Base-by-base conservation (phyloP, 164 flowering plant genomes). In the Tetracentron sinense region DNA sequence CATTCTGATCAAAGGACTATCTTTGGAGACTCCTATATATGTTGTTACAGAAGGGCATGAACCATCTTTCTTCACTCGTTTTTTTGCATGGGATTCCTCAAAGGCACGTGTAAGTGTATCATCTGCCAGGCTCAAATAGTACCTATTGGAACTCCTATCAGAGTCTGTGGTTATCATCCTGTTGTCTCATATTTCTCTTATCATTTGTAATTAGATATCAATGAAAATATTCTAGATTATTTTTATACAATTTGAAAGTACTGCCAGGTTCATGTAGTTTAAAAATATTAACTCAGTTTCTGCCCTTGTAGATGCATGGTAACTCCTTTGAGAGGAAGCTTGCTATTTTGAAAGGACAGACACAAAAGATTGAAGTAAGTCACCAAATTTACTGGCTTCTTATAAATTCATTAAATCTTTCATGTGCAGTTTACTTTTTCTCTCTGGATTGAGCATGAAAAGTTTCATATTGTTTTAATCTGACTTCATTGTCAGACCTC, bases 251-350 rank as follows among this genome's bases (percentile, higher is more conserved):
- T 12, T 20, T 53, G 5, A 6, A 53, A 23, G 21, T 8, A 25
- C 5, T 23, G 46, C 33, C 8, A 11, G 54, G 21, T 64, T 14
- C 44, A 30, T 22, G 4, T 14, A 46, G 17, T 47, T 28, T 29
- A 48, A 12, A 46, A 54, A 21, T 63, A 48, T 61, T 44, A 2
- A 53, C 59, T 73, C 14, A 58, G 11, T 60, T 53, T 51, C 33
- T 21, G 42, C 48, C 35, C 14, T 60, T 72, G 59, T 53, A 88
- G 95, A 77, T 86, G 82, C 78, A 66, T 54, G 91, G 94, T 17
- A 88, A 78, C 70, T 81, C 94, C 38, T 88, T 84, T 71, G 85
- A 88, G 73, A 77, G 89, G 68, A 88, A 83, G 83, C 91, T 88
- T 65, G 86, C 91, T 44, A 56, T 80, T 26, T 55, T 87, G 65